Evolutionary conservation across 1,139 yeast species (phyloP).

Genomic region (Hyphopichia burtonii): DNA sequence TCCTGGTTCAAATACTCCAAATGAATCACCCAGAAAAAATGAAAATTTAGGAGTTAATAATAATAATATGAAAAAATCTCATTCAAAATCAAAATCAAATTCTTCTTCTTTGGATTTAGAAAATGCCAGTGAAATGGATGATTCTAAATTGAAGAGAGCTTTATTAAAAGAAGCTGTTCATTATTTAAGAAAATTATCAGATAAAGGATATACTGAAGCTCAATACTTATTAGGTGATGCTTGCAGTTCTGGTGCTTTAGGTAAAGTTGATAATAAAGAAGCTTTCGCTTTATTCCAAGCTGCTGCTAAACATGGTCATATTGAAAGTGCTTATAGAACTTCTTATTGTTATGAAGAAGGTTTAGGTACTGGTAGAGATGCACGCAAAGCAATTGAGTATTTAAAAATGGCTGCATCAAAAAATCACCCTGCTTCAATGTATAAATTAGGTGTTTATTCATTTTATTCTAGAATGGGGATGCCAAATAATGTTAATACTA

Average conservation of each 20-base stretch:
- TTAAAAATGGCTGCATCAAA: slow-evolving; percentile 85
- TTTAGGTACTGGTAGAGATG: slow-evolving; percentile 85
- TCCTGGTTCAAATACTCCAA: slow-evolving; percentile 3
- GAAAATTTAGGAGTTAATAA: slow-evolving; percentile 6
- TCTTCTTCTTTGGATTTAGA: slow-evolving; percentile 23
- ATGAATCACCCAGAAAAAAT: slow-evolving; percentile 24
- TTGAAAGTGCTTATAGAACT: slow-evolving; percentile 88
- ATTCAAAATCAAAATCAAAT: slow-evolving; percentile 15
- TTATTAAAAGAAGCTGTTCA: slow-evolving; percentile 74
- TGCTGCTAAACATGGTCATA: slow-evolving; percentile 92
- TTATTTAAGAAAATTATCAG: slow-evolving; percentile 70
- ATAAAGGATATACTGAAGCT: slow-evolving; percentile 83
- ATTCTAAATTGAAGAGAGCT: slow-evolving; percentile 39
- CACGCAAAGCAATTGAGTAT: slow-evolving; percentile 81
- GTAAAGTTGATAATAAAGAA: slow-evolving; percentile 76
- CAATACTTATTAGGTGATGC: slow-evolving; percentile 91
- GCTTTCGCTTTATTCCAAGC: slow-evolving; percentile 76
- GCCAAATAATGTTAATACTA: slow-evolving; percentile 62
- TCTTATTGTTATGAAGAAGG: slow-evolving; percentile 94
- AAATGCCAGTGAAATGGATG: slow-evolving; percentile 15
- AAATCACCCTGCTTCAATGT: slow-evolving; percentile 95
- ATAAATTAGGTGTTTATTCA: slow-evolving; percentile 82
- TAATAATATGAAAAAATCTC: slow-evolving; percentile 13
- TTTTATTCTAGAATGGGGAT: slow-evolving; percentile 86
- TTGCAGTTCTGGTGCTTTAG: slow-evolving; percentile 80